Base-by-base conservation (phyloP, 768 basidiomycete species). In the Mycena rosella region DNA sequence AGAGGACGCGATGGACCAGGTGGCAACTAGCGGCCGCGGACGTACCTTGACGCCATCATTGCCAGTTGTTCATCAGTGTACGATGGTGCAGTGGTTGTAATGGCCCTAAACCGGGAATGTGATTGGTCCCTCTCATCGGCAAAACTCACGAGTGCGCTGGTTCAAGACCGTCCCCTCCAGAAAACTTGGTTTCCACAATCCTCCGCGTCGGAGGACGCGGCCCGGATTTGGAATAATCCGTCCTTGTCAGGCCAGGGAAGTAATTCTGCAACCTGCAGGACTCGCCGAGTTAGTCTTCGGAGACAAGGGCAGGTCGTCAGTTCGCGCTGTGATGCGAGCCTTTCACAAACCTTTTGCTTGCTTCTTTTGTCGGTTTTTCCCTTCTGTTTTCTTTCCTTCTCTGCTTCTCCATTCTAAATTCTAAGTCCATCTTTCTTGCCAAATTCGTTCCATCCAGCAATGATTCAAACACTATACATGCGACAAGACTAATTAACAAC, bases 81-180 rank as follows among this genome's bases (percentile, higher is more conserved):
- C 75, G 69, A 76, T 93, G 86, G 91, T 77, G 73, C 70, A 93
- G 88, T 82, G 92, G 93, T 86, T 94, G 92, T 94, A 87, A 78
- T 73, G 93, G 92, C 90, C 90, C 87, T 81, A 84, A 91, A 74
- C 84, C 84, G 88, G 93, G 93, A 89, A 93, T 94, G 91, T 83
- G 88, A 81, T 81, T 85, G 87, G 85, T 87, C 86, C 80, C 78
- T 79, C 67, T 80, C 81, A 91, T 87, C 88, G 91, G 86, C 78
- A 70, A 48, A 78, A 73, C 79, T 81, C 87, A 84, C 82, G 78
- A 86, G 93, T 88, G 93, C 93, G 92, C 93, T 92, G 89, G 91
- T 93, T 94, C 93, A 91, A 94, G 91, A 86, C 91, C 86, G 89
- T 89, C 90, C 91, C 91, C 93, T 93, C 92, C 91, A 88, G 93